Conservation (phyloP, 257 asterid genomes). For the Gynochthodes officinalis region DNA sequence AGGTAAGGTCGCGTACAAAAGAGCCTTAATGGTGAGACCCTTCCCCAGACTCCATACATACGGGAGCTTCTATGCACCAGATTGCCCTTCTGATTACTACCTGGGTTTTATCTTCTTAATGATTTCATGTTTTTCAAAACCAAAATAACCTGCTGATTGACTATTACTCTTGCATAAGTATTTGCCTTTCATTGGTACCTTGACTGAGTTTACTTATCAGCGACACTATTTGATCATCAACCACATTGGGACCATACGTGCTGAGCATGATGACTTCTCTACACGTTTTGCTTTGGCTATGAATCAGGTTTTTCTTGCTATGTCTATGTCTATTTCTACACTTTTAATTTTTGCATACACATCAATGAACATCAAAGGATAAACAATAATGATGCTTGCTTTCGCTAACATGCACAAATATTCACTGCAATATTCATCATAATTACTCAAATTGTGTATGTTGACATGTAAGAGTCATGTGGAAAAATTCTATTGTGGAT, state of each 20-base stretch:
- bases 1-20: no score
- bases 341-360: background rate
- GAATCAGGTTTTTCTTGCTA: constrained; percentile 64
- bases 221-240: constrained; percentile 77
- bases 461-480: background rate
- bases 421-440: background rate
- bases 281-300: constrained; percentile 87
- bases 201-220: constrained; percentile 80
- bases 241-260: constrained; percentile 82
- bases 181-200: constrained; percentile 32
- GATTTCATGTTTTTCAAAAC: background rate
- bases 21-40: no score
- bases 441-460: background rate
- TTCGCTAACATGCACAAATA: background rate
- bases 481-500: background rate
- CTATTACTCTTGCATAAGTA: background rate
- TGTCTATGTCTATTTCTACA: background rate
- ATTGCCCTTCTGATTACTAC: background rate
- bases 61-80: no score
- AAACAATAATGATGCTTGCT: background rate
- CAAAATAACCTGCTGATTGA: background rate
- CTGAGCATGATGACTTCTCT: constrained; percentile 96
- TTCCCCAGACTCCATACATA: no score
- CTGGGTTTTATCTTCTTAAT: background rate
- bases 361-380: background rate